phyloP scores from a whole-genome alignment of 2,329 filamentous ascomycete genomes.

The Cylindrodendrum hubeiense region DNA sequence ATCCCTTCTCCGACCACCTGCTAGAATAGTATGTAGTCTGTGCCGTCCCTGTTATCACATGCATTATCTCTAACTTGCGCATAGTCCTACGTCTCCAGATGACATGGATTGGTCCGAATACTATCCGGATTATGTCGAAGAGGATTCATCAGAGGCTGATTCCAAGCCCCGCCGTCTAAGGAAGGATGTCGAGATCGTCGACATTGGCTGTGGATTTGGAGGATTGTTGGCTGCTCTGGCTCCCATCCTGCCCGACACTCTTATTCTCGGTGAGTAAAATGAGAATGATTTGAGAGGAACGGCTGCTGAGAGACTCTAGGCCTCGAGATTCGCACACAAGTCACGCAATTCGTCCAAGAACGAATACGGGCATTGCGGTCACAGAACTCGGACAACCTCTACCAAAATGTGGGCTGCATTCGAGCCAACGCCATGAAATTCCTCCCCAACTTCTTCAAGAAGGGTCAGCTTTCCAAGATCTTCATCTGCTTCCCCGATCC shows the following conservation, averaged over 20 bases:
- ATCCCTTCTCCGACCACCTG: slow-evolving; percentile 95
- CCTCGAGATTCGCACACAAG: slow-evolving; percentile 91
- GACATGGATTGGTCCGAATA: slow-evolving; percentile 93
- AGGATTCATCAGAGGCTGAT: slow-evolving; percentile 47
- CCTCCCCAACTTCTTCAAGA: slow-evolving; percentile 95
- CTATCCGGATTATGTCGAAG: slow-evolving; percentile 79
- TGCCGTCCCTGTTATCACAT: slow-evolving; percentile 6
- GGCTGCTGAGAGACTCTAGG: slow-evolving; percentile 60
- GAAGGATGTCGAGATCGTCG: slow-evolving; percentile 88
- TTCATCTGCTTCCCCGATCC: slow-evolving; percentile 99
- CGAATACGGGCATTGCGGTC: slow-evolving; percentile 84
- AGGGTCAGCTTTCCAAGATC: slow-evolving; percentile 85
- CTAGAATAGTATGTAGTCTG: slow-evolving; percentile 78
- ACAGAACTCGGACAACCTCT: slow-evolving; percentile 70
- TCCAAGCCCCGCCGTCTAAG: slow-evolving; percentile 44
- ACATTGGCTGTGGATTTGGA: slow-evolving; percentile 97
- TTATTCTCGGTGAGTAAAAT: slow-evolving; percentile 78
- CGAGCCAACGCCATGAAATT: slow-evolving; percentile 99
- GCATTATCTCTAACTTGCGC: slow-evolving; percentile 27
- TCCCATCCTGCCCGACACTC: slow-evolving; percentile 81
- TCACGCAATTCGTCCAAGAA: slow-evolving; percentile 91
- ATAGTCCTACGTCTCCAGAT: slow-evolving; percentile 80
- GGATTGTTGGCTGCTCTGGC: slow-evolving; percentile 89
- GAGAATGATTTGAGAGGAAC: neutral
- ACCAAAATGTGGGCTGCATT: slow-evolving; percentile 90